These are phyloP conservation scores for Xylaria sp. DNA, from an alignment of 2,329 filamentous ascomycete species.

Conservation along the genomic window DNA sequence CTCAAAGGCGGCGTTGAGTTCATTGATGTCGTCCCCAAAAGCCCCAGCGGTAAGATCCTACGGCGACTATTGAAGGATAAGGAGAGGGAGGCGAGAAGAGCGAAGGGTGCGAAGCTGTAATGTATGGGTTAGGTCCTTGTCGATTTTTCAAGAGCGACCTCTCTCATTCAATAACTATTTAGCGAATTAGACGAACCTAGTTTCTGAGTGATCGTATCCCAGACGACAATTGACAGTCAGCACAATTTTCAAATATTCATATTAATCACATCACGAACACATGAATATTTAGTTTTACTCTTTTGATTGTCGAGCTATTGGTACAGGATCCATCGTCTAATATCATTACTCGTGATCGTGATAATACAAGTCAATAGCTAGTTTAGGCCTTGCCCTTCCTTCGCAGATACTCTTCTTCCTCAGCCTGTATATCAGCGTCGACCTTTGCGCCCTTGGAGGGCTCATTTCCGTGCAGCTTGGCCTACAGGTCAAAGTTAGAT, in stretches of 20 bases:
- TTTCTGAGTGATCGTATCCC: not conserved
- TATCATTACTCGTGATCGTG: conserved; percentile 1
- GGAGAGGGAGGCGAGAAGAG: conserved; percentile 71
- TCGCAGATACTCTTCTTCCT: conserved; percentile 72
- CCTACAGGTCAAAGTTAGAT: conserved; percentile 52
- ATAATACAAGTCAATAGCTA: not conserved
- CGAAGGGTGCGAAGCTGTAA: conserved; percentile 69
- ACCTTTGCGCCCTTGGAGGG: conserved; percentile 77
- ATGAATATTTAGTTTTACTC: not conserved
- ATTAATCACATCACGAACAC: not conserved
- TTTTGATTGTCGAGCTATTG: conserved; percentile 9
- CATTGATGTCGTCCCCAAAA: conserved; percentile 70
- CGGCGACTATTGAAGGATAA: conserved; percentile 71
- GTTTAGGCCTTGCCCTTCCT: conserved; percentile 65
- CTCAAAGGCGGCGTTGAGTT: conserved; percentile 65
- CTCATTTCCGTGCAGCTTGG: conserved; percentile 75
- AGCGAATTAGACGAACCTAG: not conserved
- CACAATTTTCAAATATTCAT: not conserved
- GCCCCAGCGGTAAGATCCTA: conserved; percentile 72
- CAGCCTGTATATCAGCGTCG: conserved; percentile 73
- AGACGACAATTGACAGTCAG: not conserved
- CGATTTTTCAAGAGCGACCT: not conserved
- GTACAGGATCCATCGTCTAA: not conserved
- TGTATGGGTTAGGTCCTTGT: not conserved
- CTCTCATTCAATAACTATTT: not conserved